Percentiles rank a stretch among this genome's conserved stretches.
These are phyloP conservation scores for Papiliotrema laurentii DNA, from an alignment of 1,284 basidiomycete species.

Conservation along the genomic window DNA sequence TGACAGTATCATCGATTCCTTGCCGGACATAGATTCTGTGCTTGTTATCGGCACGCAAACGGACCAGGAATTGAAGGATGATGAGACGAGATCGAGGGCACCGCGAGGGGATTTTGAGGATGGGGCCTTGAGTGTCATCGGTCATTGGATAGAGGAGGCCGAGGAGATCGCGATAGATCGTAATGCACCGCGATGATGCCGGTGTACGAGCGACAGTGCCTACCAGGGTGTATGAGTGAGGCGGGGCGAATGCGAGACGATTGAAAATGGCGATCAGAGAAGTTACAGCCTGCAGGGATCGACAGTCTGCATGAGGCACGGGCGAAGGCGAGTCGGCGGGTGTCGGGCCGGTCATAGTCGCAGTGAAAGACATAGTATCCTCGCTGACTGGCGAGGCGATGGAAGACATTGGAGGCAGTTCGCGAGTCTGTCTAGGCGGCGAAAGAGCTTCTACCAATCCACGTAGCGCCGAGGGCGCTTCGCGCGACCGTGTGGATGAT, in stretches of 20 bases:
- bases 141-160: slow-evolving; percentile 44
- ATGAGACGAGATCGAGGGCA: slow-evolving; percentile 65
- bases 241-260: slow-evolving; percentile 47
- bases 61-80: slow-evolving; percentile 81
- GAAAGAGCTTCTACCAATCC: slow-evolving; percentile 36
- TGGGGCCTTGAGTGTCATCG: slow-evolving; percentile 19
- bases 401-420: slow-evolving; percentile 13
- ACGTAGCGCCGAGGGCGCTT: slow-evolving; percentile 21
- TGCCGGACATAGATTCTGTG: slow-evolving; percentile 73
- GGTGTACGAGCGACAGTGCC: slow-evolving; percentile 41
- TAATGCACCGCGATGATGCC: slow-evolving; percentile 48
- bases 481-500: slow-evolving; percentile 5
- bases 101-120: slow-evolving; percentile 34
- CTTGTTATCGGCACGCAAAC: slow-evolving; percentile 83
- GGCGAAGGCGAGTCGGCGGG: background rate
- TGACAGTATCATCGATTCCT: slow-evolving; percentile 47
- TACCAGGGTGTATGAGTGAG: slow-evolving; percentile 33
- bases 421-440: slow-evolving; percentile 22
- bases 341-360: background rate
- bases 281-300: slow-evolving; percentile 43
- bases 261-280: slow-evolving; percentile 52
- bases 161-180: slow-evolving; percentile 51
- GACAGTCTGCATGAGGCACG: slow-evolving; percentile 33
- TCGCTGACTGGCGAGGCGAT: slow-evolving; percentile 1
- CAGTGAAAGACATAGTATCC: background rate